phyloP scores from a whole-genome alignment of 768 basidiomycete species.

The Trametes gibbosa region DNA sequence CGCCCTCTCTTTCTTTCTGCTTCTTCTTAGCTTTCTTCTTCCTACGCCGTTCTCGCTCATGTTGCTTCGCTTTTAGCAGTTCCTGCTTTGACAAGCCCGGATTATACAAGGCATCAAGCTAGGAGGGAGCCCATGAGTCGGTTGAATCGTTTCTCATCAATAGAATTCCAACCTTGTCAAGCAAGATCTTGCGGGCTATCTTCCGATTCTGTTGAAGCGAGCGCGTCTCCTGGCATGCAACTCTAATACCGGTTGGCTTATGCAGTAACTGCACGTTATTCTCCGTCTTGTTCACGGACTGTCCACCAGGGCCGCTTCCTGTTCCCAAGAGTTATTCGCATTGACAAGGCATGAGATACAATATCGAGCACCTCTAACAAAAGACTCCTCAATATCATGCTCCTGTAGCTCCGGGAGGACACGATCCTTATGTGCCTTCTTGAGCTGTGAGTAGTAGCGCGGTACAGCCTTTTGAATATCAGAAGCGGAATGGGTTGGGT shows the following conservation, averaged over 20 bases:
- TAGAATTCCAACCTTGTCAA: conserved; percentile 57
- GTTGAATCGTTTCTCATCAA: too few relatives aligned
- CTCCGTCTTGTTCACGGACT: conserved; percentile 94
- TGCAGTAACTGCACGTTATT: conserved; percentile 90
- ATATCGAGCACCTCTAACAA: conserved; percentile 68
- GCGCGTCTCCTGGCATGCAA: conserved; percentile 86
- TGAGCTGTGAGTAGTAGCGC: conserved; percentile 67
- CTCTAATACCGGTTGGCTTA: conserved; percentile 83
- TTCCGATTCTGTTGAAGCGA: conserved; percentile 78
- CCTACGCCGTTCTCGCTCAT: conserved; percentile 71
- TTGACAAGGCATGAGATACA: conserved; percentile 1
- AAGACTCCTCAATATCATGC: conserved; percentile 81
- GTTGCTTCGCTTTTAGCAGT: conserved; percentile 65
- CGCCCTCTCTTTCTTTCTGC: conserved; percentile 23
- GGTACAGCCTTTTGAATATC: conserved; percentile 15
- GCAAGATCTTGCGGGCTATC: conserved; percentile 66
- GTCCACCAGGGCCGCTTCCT: conserved; percentile 95
- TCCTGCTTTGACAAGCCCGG: conserved; percentile 76
- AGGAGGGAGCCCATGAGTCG: too few relatives aligned
- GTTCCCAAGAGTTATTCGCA: conserved; percentile 10
- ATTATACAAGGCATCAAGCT: conserved; percentile 73
- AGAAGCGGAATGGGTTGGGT: conserved; percentile 10
- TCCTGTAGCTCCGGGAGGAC: conserved; percentile 67
- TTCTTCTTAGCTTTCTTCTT: conserved; percentile 81
- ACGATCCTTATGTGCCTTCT: conserved; percentile 64